phyloP scores from a whole-genome alignment of 495 filamentous ascomycete species.

The Zalerion maritima region DNA sequence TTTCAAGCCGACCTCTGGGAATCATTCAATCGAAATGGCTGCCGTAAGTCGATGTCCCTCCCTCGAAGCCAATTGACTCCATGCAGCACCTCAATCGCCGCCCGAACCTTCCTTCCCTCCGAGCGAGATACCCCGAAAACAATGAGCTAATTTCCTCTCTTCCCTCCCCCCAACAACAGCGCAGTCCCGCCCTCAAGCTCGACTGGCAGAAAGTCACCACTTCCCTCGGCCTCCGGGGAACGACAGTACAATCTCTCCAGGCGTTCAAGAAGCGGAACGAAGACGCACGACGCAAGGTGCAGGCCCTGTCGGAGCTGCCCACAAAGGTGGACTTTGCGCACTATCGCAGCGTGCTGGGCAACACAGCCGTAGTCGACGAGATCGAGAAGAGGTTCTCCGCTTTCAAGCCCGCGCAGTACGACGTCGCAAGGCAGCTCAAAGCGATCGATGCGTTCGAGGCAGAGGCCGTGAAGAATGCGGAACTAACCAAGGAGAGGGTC shows the following conservation, averaged over 20 bases:
- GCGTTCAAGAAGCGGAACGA: slow-evolving; percentile 99
- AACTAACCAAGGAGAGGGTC: slow-evolving; percentile 89
- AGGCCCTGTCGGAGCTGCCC: slow-evolving; percentile 59
- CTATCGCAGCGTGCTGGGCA: slow-evolving; percentile 87
- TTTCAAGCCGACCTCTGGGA: no score
- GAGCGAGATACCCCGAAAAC: slow-evolving; percentile 1
- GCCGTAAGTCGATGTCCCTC: no score
- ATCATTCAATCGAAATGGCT: no score
- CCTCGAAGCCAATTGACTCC: no score
- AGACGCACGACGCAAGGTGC: slow-evolving; percentile 86
- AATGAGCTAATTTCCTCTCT: slow-evolving; percentile 35
- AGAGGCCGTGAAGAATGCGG: slow-evolving; percentile 89
- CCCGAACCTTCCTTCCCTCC: slow-evolving; percentile 1
- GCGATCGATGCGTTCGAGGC: slow-evolving; percentile 96
- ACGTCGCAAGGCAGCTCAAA: slow-evolving; percentile 83
- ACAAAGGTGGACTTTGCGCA: slow-evolving; percentile 79
- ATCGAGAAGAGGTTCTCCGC: slow-evolving; percentile 82
- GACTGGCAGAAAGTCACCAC: slow-evolving; percentile 88
- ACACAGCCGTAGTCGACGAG: slow-evolving; percentile 85
- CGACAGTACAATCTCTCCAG: slow-evolving; percentile 76
- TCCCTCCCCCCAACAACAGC: slow-evolving; percentile 38
- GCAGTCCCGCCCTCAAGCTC: slow-evolving; percentile 96
- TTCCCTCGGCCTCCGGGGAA: slow-evolving; percentile 89
- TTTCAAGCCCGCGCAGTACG: slow-evolving; percentile 86
- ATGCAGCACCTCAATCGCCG: slow-evolving; percentile 6